phyloP scores from a whole-genome alignment of 495 filamentous ascomycete species.

The Pyrenula massariospora region DNA sequence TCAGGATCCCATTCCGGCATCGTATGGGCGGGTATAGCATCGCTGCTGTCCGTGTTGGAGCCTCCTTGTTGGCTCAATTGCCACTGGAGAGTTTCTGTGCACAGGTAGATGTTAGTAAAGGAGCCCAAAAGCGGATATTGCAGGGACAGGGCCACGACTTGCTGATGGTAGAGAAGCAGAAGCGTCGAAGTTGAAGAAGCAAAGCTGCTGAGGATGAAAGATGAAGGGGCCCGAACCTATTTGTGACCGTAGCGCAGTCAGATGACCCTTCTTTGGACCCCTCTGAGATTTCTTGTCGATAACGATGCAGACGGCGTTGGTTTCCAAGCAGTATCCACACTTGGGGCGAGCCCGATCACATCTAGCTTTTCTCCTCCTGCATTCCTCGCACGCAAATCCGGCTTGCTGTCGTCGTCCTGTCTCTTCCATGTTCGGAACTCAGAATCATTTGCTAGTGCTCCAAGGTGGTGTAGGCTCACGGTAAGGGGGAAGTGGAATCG shows the following conservation, averaged over 20 bases:
- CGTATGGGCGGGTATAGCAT: neutral
- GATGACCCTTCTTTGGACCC: conserved; percentile 43
- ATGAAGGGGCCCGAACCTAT: conserved; percentile 28
- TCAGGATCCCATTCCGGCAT: neutral
- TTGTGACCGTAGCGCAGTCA: conserved; percentile 32
- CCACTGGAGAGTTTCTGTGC: neutral
- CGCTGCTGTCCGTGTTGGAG: neutral
- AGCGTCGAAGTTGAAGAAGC: neutral
- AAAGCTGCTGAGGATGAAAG: conserved; percentile 5
- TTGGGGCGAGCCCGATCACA: conserved; percentile 39
- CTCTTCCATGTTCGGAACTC: no score
- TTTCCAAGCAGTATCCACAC: conserved; percentile 37
- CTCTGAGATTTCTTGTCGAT: conserved; percentile 31
- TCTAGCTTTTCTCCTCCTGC: conserved; percentile 33
- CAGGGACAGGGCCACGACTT: neutral
- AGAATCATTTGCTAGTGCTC: no score
- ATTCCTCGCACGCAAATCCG: conserved; percentile 29
- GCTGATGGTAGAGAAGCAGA: neutral
- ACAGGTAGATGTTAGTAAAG: no score
- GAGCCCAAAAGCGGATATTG: neutral
- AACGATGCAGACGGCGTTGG: conserved; percentile 33
- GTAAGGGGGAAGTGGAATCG: no score
- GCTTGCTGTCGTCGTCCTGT: conserved; percentile 22
- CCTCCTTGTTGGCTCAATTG: neutral
- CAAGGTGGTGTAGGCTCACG: no score